These are phyloP conservation scores for Pittosporum tobira DNA, from an alignment of 129 eudicot genomes.

Conservation along the genomic window DNA sequence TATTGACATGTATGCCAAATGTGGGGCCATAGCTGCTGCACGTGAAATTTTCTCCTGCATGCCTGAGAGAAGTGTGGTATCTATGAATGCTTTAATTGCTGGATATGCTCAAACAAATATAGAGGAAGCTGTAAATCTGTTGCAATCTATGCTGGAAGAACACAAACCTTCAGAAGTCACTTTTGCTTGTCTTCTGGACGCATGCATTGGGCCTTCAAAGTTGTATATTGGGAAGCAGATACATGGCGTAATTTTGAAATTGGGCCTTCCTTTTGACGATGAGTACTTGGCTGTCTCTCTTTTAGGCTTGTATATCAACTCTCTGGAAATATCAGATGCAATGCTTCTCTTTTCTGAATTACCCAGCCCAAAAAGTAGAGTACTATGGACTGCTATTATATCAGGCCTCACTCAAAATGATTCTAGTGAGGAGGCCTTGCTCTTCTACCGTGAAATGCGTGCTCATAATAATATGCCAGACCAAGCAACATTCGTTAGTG, in stretches of 20 bases:
- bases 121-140: conserved; percentile 37
- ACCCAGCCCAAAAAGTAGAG: conserved; percentile 47
- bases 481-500: conserved; percentile 83
- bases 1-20: conserved; percentile 84
- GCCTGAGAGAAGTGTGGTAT: conserved; percentile 59
- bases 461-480: conserved; percentile 54
- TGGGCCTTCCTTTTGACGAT: conserved; percentile 37
- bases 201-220: conserved; percentile 34
- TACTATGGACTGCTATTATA: conserved; percentile 72
- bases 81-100: conserved; percentile 64
- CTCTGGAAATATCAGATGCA: conserved; percentile 36
- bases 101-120: conserved; percentile 46
- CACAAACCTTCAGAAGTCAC: conserved; percentile 73
- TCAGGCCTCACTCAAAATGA: conserved; percentile 65
- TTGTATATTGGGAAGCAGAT: conserved; percentile 65
- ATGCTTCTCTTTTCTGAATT: conserved; percentile 47
- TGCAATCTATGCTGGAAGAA: conserved; percentile 44
- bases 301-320: conserved; percentile 60
- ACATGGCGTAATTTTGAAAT: conserved; percentile 51
- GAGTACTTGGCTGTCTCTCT: conserved; percentile 68
- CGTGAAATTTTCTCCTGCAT: conserved; percentile 42
- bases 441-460: conserved; percentile 66
- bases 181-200: conserved; percentile 67
- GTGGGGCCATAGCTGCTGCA: conserved; percentile 49
- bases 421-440: conserved; percentile 49